A percentile compares a stretch with the other conserved stretches of the same genome.
Evolutionary conservation across 2,329 filamentous ascomycete genomes (phyloP).

Genomic region (Myriosclerotinia curreyana): DNA sequence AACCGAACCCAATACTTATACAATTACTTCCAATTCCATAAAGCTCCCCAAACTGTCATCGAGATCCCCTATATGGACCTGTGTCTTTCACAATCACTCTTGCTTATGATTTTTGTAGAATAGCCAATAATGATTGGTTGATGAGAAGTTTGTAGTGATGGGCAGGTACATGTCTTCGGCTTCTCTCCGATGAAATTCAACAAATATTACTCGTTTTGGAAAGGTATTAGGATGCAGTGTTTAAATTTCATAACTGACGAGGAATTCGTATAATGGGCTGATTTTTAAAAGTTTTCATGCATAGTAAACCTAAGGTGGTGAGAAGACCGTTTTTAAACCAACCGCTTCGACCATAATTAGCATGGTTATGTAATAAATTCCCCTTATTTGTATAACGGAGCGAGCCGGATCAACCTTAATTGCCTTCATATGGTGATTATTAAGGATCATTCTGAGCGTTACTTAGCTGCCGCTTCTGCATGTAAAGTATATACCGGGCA

Average conservation of each 20-base stretch:
- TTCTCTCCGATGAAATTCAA: not conserved
- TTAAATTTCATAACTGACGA: conserved; percentile 18
- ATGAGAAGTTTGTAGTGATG: conserved; percentile 1
- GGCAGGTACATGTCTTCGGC: conserved; percentile 1
- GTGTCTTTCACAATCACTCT: not conserved
- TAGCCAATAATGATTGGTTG: conserved; percentile 1
- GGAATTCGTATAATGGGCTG: conserved; percentile 17
- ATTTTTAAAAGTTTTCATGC: conserved; percentile 17
- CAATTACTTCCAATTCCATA: not conserved
- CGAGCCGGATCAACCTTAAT: conserved; percentile 16
- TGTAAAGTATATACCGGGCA: not conserved
- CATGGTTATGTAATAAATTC: not conserved
- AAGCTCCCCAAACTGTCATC: conserved; percentile 2
- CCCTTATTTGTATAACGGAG: conserved; percentile 4
- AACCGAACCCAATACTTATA: conserved; percentile 3
- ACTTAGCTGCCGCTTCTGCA: not conserved
- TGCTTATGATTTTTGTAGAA: not conserved
- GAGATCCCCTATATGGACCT: conserved; percentile 6
- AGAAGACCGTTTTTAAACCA: conserved; percentile 6
- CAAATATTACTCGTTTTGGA: conserved; percentile 1
- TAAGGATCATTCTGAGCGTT: not conserved
- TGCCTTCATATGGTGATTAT: not conserved
- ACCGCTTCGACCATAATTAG: not conserved
- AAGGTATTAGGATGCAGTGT: conserved; percentile 5
- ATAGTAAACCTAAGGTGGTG: not conserved